A percentile compares a stretch with the other conserved stretches of the same genome.
Evolutionary conservation across 2,329 filamentous ascomycete genomes (phyloP).

Genomic region (Chaetomiaceae sp.): DNA sequence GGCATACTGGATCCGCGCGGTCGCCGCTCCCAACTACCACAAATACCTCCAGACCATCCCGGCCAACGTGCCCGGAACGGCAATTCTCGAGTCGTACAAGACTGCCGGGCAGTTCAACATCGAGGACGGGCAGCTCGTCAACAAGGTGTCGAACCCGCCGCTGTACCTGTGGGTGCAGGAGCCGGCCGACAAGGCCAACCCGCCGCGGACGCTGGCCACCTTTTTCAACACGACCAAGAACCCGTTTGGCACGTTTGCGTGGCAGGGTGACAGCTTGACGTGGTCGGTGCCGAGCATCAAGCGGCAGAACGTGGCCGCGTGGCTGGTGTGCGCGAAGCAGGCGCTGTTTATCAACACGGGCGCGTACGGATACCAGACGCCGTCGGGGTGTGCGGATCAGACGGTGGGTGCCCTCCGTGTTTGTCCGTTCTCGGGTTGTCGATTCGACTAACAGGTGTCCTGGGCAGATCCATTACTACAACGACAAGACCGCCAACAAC

Average conservation of each 20-base stretch:
- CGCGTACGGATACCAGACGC: constrained; percentile 54
- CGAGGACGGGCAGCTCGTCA: constrained; percentile 51
- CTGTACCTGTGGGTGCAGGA: constrained; percentile 47
- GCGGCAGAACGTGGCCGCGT: constrained; percentile 53
- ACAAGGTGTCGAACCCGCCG: constrained; percentile 40
- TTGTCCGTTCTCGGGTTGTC: not conserved
- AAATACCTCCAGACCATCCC: constrained; percentile 49
- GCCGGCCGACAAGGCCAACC: constrained; percentile 37
- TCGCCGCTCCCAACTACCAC: constrained; percentile 54
- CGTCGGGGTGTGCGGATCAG: constrained; percentile 54
- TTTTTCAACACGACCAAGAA: constrained; percentile 49
- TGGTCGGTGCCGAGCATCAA: constrained; percentile 47
- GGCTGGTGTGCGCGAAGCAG: constrained; percentile 53
- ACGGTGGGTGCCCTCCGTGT: constrained; percentile 40
- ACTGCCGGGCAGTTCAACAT: constrained; percentile 57
- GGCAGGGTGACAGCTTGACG: constrained; percentile 53
- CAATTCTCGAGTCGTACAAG: constrained; percentile 47
- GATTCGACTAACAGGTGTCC: not conserved
- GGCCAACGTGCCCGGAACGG: constrained; percentile 40
- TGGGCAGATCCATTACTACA: constrained; percentile 27
- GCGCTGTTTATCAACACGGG: constrained; percentile 55
- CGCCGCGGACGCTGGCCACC: constrained; percentile 46
- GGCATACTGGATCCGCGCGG: constrained; percentile 55
- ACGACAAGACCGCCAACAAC: constrained; percentile 28
- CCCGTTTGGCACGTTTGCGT: constrained; percentile 52